A percentile compares a stretch with the other conserved stretches of the same genome.
These are phyloP conservation scores for Russula olivacea DNA, from an alignment of 768 basidiomycete species.

Conservation along the genomic window DNA sequence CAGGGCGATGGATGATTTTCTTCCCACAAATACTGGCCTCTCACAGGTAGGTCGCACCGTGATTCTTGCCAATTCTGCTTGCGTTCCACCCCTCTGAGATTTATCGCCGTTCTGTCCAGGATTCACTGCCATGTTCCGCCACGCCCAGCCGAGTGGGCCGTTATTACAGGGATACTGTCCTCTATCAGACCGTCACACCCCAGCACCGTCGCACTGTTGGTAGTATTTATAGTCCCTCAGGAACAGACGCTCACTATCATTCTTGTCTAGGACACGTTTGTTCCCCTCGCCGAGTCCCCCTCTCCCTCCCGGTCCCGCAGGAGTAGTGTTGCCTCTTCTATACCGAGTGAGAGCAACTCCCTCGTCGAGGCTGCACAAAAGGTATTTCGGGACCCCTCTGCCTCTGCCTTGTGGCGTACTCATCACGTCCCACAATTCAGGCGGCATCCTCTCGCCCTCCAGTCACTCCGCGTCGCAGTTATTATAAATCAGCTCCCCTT, in stretches of 20 bases:
- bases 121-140: slow-evolving; percentile 35
- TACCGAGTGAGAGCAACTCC: slow-evolving; percentile 22
- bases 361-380: slow-evolving; percentile 30
- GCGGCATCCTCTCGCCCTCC: slow-evolving; percentile 35
- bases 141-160: slow-evolving; percentile 22
- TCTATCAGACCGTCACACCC: slow-evolving; percentile 21
- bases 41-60: slow-evolving; percentile 11
- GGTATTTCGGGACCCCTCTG: slow-evolving; percentile 27
- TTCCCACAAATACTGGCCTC: not conserved
- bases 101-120: slow-evolving; percentile 28
- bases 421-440: slow-evolving; percentile 27
- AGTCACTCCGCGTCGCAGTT: slow-evolving; percentile 46
- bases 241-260: not conserved
- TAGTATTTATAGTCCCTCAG: not conserved
- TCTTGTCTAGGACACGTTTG: slow-evolving; percentile 14
- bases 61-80: not conserved
- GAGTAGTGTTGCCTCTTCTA: slow-evolving; percentile 22
- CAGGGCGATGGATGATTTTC: slow-evolving; percentile 16
- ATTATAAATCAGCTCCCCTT: slow-evolving; percentile 40
- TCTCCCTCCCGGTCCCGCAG: slow-evolving; percentile 24
- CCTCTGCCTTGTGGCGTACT: slow-evolving; percentile 28
- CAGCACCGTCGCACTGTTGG: slow-evolving; percentile 20
- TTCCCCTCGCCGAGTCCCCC: slow-evolving; percentile 23
- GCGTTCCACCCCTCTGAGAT: not conserved
- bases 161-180: slow-evolving; percentile 25